A percentile compares a stretch with the other conserved stretches of the same genome.
Conservation (phyloP, 2,329 filamentous ascomycete species). For the Pseudogymnoascus sp. region DNA sequence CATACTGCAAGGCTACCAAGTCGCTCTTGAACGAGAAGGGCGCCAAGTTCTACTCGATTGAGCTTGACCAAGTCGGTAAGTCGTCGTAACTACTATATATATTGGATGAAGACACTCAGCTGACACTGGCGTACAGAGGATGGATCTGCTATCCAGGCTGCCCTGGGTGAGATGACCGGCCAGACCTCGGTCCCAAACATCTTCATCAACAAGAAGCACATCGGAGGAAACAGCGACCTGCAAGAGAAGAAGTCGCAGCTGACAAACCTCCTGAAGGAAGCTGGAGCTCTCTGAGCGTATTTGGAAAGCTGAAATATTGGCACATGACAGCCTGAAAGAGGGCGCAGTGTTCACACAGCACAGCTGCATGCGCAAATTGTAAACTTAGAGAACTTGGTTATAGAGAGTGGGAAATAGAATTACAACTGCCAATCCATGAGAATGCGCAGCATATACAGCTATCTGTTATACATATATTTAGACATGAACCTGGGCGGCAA, state of each 20-base stretch:
- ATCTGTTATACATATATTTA: constrained; percentile 11
- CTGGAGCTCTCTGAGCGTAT: constrained; percentile 46
- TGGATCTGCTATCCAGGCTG: constrained; percentile 71
- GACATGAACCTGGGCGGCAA: constrained; percentile 62
- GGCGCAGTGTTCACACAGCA: background rate
- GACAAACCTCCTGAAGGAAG: constrained; percentile 52
- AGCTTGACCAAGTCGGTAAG: constrained; percentile 79
- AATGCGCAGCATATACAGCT: background rate
- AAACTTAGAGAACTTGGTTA: background rate
- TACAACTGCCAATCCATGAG: constrained; percentile 2
- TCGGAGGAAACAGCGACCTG: constrained; percentile 90
- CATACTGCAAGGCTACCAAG: constrained; percentile 81
- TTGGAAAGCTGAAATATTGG: background rate
- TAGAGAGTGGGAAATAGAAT: constrained; percentile 8
- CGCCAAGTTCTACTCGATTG: constrained; percentile 65
- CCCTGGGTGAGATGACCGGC: constrained; percentile 67
- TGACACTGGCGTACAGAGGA: constrained; percentile 49
- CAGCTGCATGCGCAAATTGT: background rate
- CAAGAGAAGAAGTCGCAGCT: constrained; percentile 60
- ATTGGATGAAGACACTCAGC: background rate
- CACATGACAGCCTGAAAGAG: background rate
- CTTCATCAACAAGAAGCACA: constrained; percentile 84
- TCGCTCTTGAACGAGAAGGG: constrained; percentile 57
- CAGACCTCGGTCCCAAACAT: constrained; percentile 94
- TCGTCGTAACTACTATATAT: constrained; percentile 21